These are phyloP conservation scores for Macrophomina phaseolina DNA, from an alignment of 2,329 filamentous ascomycete species.

Conservation along the genomic window DNA sequence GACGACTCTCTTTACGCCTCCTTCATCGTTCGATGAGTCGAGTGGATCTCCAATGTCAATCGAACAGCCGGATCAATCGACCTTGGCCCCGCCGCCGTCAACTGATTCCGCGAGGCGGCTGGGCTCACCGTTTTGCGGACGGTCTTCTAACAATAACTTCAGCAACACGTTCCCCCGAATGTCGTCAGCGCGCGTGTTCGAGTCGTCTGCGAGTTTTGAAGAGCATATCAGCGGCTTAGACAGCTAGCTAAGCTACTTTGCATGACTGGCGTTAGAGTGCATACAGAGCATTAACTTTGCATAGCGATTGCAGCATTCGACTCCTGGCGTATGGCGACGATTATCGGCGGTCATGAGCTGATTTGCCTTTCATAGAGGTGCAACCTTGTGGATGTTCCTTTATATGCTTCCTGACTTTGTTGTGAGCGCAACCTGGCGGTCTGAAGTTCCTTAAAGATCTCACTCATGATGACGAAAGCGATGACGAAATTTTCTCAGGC, in stretches of 20 bases:
- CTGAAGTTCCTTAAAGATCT: slow-evolving; percentile 4
- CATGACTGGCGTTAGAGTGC: slow-evolving; percentile 28
- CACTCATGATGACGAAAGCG: slow-evolving; percentile 26
- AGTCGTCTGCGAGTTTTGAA: slow-evolving; percentile 46
- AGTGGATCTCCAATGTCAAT: slow-evolving; percentile 37
- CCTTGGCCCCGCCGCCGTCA: slow-evolving; percentile 35
- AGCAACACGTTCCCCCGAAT: slow-evolving; percentile 56
- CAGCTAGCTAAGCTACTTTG: slow-evolving; percentile 13
- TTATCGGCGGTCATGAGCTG: slow-evolving; percentile 4
- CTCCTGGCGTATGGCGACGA: slow-evolving; percentile 23
- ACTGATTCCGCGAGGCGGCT: slow-evolving; percentile 52
- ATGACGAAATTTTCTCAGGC: slow-evolving; percentile 19
- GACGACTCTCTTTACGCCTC: slow-evolving; percentile 61
- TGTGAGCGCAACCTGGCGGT: slow-evolving; percentile 3
- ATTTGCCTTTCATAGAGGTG: slow-evolving; percentile 18
- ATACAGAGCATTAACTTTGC: slow-evolving; percentile 26
- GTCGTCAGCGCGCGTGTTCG: slow-evolving; percentile 44
- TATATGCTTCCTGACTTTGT: not conserved
- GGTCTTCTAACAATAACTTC: slow-evolving; percentile 42
- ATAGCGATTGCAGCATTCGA: slow-evolving; percentile 25
- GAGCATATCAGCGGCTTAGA: slow-evolving; percentile 41
- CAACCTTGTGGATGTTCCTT: slow-evolving; percentile 15
- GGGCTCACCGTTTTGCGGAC: slow-evolving; percentile 54
- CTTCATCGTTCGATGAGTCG: slow-evolving; percentile 40
- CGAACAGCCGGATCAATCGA: slow-evolving; percentile 32